Conservation (phyloP, 352 stramenopile species). For the Phytophthora nicotianae region DNA sequence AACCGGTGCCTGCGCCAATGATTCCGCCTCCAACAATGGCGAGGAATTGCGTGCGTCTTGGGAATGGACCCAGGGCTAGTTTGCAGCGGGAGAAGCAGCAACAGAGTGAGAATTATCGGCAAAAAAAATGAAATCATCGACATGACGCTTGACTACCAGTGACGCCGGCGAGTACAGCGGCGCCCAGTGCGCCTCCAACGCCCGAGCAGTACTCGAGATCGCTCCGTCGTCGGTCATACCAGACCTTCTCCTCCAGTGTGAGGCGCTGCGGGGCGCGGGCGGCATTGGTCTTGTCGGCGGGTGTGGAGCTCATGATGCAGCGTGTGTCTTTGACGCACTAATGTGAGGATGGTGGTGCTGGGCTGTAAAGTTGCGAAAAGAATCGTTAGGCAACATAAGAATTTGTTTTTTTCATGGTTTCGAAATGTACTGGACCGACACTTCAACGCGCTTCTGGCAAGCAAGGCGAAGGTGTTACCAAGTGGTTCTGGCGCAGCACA, state of each 20-base stretch:
- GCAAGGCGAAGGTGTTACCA: not conserved
- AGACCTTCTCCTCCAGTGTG: conserved; percentile 85
- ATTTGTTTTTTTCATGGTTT: not conserved
- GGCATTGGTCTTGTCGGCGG: conserved; percentile 2
- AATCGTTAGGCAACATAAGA: too few relatives aligned
- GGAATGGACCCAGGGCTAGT: conserved; percentile 73
- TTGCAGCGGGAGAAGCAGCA: not conserved
- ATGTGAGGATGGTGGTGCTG: conserved; percentile 9
- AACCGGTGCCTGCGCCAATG: conserved; percentile 65
- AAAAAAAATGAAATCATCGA: not conserved
- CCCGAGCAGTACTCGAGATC: conserved; percentile 71
- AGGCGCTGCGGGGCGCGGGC: conserved; percentile 40
- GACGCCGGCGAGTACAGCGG: conserved; percentile 50
- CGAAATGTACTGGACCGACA: conserved; percentile 3
- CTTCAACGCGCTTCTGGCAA: conserved; percentile 5
- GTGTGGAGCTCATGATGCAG: conserved; percentile 24
- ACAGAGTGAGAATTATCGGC: conserved; percentile 2
- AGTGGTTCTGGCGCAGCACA: conserved; percentile 13
- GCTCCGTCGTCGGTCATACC: conserved; percentile 72
- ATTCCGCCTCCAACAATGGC: conserved; percentile 61
- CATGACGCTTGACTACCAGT: conserved; percentile 46
- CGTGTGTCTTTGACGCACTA: conserved; percentile 18
- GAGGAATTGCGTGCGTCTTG: conserved; percentile 60
- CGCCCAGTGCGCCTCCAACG: conserved; percentile 62
- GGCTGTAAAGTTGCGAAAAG: conserved; percentile 2